Evolutionary conservation across 2,329 filamentous ascomycete genomes (phyloP).

Genomic region (Clarireedia monteithiana): DNA sequence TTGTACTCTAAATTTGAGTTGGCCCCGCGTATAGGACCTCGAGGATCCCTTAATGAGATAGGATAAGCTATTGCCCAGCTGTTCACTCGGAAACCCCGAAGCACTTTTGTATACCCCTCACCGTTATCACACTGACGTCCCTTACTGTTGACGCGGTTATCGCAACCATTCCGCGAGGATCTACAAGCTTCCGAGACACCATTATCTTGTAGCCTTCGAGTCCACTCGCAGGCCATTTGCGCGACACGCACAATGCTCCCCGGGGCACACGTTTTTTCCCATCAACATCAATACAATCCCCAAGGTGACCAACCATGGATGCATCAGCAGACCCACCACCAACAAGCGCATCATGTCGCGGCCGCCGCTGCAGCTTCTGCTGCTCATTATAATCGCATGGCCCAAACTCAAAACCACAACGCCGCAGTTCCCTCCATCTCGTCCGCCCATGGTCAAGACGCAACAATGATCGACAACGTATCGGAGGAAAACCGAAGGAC

Average conservation of each 20-base stretch:
- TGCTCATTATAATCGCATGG: conserved; percentile 65
- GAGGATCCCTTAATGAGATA: no score
- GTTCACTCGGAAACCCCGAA: no score
- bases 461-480: conserved; percentile 54
- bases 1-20: no score
- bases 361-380: conserved; percentile 29
- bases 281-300: conserved; percentile 54
- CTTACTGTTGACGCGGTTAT: no score
- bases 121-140: no score
- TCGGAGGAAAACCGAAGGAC: conserved; percentile 89
- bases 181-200: not conserved
- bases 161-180: no score
- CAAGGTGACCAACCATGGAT: conserved; percentile 59
- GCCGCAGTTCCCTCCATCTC: conserved; percentile 29
- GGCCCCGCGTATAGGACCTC: no score
- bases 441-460: conserved; percentile 47
- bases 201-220: conserved; percentile 15
- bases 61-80: no score
- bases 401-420: conserved; percentile 46
- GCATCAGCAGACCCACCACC: conserved; percentile 40
- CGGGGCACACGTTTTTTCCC: conserved; percentile 56
- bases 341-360: conserved; percentile 32
- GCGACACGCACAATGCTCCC: conserved; percentile 45
- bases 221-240: conserved; percentile 15
- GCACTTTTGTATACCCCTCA: no score